Evolutionary conservation across 345 rosid genomes (phyloP).

Genomic region (Brassica incana): DNA sequence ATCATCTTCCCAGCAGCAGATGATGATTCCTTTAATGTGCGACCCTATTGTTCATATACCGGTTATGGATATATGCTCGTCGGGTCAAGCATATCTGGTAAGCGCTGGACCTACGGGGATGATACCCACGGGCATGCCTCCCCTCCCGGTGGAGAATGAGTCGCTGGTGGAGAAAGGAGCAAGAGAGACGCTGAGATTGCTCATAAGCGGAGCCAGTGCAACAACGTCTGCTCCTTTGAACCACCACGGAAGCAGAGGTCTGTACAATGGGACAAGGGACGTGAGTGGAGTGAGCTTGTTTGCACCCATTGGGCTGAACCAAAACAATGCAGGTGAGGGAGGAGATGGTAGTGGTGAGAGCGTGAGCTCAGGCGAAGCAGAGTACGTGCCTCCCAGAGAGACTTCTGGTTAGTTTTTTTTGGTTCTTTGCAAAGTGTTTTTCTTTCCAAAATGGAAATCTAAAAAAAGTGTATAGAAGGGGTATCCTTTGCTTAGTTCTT

Average conservation of each 20-base stretch:
- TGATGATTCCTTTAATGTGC: constrained; percentile 83
- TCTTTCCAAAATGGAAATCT: background rate
- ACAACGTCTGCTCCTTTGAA: constrained; percentile 44
- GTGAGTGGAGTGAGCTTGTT: constrained; percentile 51
- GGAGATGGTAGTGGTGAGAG: constrained; percentile 29
- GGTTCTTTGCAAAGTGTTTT: constrained; percentile 6
- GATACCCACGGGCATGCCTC: constrained; percentile 63
- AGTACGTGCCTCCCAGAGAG: constrained; percentile 25
- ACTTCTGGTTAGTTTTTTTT: constrained; percentile 32
- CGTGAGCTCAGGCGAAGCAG: constrained; percentile 38
- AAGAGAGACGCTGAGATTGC: constrained; percentile 84
- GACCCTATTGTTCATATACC: constrained; percentile 96
- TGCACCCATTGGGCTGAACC: constrained; percentile 43
- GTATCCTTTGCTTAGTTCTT: too few relatives aligned
- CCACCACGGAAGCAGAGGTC: constrained; percentile 63
- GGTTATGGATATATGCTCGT: constrained; percentile 82
- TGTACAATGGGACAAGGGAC: constrained; percentile 58
- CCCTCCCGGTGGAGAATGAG: constrained; percentile 57
- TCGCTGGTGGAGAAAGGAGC: constrained; percentile 82
- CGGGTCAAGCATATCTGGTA: constrained; percentile 92
- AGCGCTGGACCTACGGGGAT: constrained; percentile 66
- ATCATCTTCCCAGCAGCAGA: constrained; percentile 41
- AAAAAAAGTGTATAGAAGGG: constrained; percentile 30
- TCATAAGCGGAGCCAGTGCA: constrained; percentile 63
- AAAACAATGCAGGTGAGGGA: constrained; percentile 12